Evolutionary conservation across 129 eudicot species (phyloP), one percentile per base, ranked within the genome.

Genomic region (Flaveria ramosissima): DNA sequence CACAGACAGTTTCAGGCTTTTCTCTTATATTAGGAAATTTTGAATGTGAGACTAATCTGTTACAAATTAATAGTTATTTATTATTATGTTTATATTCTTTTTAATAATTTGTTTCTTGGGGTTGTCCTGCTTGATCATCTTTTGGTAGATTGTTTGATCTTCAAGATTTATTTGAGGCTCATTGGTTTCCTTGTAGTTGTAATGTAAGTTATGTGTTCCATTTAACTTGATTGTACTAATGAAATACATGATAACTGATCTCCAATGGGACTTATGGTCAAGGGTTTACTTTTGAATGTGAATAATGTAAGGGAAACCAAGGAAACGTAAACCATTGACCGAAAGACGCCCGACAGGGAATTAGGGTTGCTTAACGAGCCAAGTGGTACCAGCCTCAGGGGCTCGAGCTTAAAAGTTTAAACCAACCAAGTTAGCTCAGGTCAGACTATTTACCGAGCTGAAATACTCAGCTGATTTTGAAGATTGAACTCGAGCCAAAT

Each of bases 21-120:
- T 41, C n/a, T 67, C 27, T 67, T 67, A 43, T 39, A 30, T 63
- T 67, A 67, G 72, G 72, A 42, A 42, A 67, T 67, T 67, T 41
- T 67, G 52, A 67, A 67, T 67, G 52, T 67, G 51, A 42, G 53
- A 67, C 52, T 42, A 67, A 67, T 67, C 27, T 67, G 32, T n/a
- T 67, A 41, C n/a, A n/a, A 56, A 41, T 9, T 67, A 67, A 67
- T 36, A 36, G 41, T 43, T 67, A 67, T 67, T 67, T 21, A 41
- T 36, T 19, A 41, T 42, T 67, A 16, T 39, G 46, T 63, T 27
- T 0, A 48, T 48, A 52, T 63, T 67, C 19, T 67, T 67, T 67
- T 67, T 41, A 41, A 76, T 21, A 83, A 87, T 39, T 39, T 39
- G 51, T 39, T 32, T 39, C 71, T 39, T 65, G 48, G 71, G 26